Conservation (phyloP, 306 rosid species). For the Medicago lupulina region DNA sequence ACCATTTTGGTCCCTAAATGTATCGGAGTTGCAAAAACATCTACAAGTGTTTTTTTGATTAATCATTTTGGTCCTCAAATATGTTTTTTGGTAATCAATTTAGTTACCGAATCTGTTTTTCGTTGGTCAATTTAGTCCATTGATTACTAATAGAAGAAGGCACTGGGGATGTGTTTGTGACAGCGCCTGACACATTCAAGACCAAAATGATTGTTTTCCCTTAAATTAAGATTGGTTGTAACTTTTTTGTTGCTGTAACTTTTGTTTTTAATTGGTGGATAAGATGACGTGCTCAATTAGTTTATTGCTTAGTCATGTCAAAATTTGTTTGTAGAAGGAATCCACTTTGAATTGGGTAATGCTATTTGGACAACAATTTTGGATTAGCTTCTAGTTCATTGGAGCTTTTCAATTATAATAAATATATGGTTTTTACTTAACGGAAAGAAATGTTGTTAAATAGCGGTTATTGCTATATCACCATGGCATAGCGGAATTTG, state of each 20-base stretch:
- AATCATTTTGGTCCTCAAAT: too few relatives aligned
- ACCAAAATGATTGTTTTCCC: too few relatives aligned
- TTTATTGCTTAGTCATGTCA: neutral
- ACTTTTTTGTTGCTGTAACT: neutral
- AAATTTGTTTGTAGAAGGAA: neutral
- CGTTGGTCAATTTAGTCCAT: too few relatives aligned
- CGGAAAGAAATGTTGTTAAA: neutral
- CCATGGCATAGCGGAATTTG: neutral
- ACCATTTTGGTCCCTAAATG: too few relatives aligned
- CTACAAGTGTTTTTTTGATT: too few relatives aligned
- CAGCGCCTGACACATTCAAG: too few relatives aligned
- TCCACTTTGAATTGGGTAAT: neutral
- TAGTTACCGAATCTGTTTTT: too few relatives aligned
- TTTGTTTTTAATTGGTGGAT: neutral
- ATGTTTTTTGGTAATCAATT: too few relatives aligned
- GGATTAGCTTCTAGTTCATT: neutral
- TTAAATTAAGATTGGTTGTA: too few relatives aligned
- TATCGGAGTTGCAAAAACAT: too few relatives aligned
- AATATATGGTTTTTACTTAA: neutral
- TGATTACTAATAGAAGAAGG: too few relatives aligned
- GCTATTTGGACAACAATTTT: slow-evolving; percentile 1
- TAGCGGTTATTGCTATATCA: neutral
- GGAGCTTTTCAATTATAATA: neutral
- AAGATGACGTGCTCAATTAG: neutral
- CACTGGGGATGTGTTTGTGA: too few relatives aligned